Base-by-base conservation (phyloP, 805 yeast genomes). In the Kodamaea kaohsiungensis region DNA sequence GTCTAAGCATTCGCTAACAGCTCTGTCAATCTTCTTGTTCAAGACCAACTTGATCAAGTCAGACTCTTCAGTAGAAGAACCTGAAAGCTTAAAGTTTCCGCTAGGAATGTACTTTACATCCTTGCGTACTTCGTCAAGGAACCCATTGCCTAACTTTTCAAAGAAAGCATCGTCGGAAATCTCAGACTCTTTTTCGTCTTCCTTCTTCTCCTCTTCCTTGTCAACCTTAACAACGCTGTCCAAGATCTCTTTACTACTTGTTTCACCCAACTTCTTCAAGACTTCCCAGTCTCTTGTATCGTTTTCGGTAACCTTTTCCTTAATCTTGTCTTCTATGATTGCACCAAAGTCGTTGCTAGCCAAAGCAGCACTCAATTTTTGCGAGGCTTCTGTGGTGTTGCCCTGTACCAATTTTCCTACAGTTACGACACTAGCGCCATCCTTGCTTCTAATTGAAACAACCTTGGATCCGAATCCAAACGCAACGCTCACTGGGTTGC, bases 381-480 rank as follows among this genome's bases (percentile, higher is more conserved):
- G 72, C 45, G 73, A 74, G 15, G 73, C 68, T 3, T 60, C 67
- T 49, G 75, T 78, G 9, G 73, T 63, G 15, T 43, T 33, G 30
- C 39, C 30, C 22, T 35, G 13, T 3, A 57, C 61, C 68, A 79
- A 68, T 60, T 80, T 81, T 19, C 75, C 64, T 53, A 84, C 72
- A 19, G 68, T 67, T 16, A 84, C 68, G 6, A 69, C 54, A 25
- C 84, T 75, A 62, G 78, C 63, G 12, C 74, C 76, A 43, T 62
- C 58, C 8, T 77, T 73, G 51, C 71, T 76, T 38, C 68, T 63
- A 12, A 87, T 84, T 10, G 77, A 69, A 3, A 88, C 92, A 42
- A 95, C 68, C 72, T 90, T 91, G 51, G 97, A 96, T 56, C 99
- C 99, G 73, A 91, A 93, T 0, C 96, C 98, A 79, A 96, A 95